Base-by-base conservation (phyloP, 2,329 filamentous ascomycete species). In the Diaporthe capsici region DNA sequence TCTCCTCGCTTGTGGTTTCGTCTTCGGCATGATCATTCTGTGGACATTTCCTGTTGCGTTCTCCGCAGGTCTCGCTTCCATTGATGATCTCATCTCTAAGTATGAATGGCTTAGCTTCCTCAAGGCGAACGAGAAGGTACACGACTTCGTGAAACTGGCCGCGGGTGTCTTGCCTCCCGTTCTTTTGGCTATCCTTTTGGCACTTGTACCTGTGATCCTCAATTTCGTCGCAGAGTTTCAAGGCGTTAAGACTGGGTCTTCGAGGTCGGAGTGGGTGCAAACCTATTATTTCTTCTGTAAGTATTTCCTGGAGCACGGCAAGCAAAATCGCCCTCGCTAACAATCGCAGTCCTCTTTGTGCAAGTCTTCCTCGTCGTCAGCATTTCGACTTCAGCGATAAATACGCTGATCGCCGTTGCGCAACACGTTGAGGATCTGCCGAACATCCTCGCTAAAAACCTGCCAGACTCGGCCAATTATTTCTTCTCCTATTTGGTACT, bases 401-500 rank as follows among this genome's bases (percentile, higher is more conserved):
- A 91, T 25, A 87, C 90, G n/a, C 82, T 97, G 15, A 87, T 93
- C 4, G 84, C 90, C 49, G 84, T 90, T 37, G 79, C 89, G 10
- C 81, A 84, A 13, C 88, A 94, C 61, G 92, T 95, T 10, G 85
- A 87, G n/a, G 89, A 88, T 51, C 90, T 97, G 75, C 91, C 97
- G 0, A 84, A 91, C 25, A 88, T 94, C 0, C 86, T 99, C 39
- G 96, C 96, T 0, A 83, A 87, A 15, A 97, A 96, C 76, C 86
- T 99, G 7, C 97, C 97, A 2, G 94, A 92, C 79, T 93, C 96
- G 0, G 94, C 95, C 79, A 98, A 98, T 82, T 99, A 98, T 84
- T 99, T 98, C 87, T 98, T 98, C 88, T 96, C 95, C 1, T 99
- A 99, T 89, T 96, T 99, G 92, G 93, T 98, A 82, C 92, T 99